phyloP scores from a whole-genome alignment of 192 early-diverging fungal species.

The Linnemannia exigua region DNA sequence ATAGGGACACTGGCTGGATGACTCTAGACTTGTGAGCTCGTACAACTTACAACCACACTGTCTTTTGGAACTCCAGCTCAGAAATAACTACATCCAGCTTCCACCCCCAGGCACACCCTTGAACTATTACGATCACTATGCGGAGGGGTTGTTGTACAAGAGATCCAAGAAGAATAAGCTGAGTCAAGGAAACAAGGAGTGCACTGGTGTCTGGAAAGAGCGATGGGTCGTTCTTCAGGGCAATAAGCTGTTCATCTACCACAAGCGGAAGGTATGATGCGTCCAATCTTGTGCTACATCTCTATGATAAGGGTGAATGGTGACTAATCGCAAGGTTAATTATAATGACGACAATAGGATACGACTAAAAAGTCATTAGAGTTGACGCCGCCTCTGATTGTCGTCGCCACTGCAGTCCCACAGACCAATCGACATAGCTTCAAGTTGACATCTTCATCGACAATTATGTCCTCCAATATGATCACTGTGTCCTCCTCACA shows the following conservation, averaged over 20 bases:
- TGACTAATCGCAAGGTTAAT: background rate
- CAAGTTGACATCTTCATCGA: background rate
- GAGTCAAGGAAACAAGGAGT: conserved; percentile 7
- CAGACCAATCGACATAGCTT: conserved; percentile 23
- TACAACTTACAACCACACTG: conserved; percentile 34
- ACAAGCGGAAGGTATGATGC: conserved; percentile 39
- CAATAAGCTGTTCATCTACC: conserved; percentile 32
- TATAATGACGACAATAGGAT: conserved; percentile 17
- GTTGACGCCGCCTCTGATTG: conserved; percentile 9
- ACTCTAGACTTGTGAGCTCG: conserved; percentile 28
- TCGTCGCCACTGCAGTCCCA: conserved; percentile 11
- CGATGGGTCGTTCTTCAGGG: conserved; percentile 50
- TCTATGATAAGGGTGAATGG: background rate
- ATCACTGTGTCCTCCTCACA: conserved; percentile 18
- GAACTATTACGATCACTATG: conserved; percentile 44
- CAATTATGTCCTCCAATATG: conserved; percentile 26
- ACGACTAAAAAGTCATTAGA: conserved; percentile 32
- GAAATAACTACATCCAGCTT: conserved; percentile 29
- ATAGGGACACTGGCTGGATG: conserved; percentile 52
- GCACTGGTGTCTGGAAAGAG: conserved; percentile 29
- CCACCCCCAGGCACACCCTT: conserved; percentile 17
- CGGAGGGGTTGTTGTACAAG: conserved; percentile 43
- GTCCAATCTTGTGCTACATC: background rate
- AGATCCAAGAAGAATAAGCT: conserved; percentile 32
- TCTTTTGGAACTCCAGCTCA: conserved; percentile 41